Evolutionary conservation across 345 rosid genomes (phyloP).

Genomic region (Mangifera indica): DNA sequence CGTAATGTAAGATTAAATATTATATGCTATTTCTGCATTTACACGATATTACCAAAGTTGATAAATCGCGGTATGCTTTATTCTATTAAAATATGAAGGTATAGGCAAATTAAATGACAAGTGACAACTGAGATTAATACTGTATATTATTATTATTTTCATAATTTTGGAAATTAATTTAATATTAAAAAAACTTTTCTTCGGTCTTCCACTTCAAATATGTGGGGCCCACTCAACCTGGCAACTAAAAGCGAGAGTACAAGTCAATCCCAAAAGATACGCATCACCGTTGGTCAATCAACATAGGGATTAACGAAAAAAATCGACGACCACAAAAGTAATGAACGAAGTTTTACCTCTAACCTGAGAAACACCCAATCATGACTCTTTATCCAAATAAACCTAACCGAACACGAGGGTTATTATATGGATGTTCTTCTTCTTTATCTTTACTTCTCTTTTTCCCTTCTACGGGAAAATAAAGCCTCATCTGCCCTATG

Average conservation of each 20-base stretch:
- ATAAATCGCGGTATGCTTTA: too few relatives aligned
- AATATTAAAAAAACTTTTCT: too few relatives aligned
- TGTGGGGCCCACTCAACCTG: neutral
- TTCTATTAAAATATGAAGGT: too few relatives aligned
- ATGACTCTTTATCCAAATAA: neutral
- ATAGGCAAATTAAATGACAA: too few relatives aligned
- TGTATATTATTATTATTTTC: too few relatives aligned
- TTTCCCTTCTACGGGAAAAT: conserved; percentile 13
- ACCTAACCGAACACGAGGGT: conserved; percentile 10
- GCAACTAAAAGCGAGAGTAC: neutral
- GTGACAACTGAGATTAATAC: too few relatives aligned
- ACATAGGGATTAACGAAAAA: neutral
- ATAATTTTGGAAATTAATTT: too few relatives aligned
- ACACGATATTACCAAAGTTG: too few relatives aligned
- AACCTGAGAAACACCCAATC: conserved; percentile 22
- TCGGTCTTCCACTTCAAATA: neutral
- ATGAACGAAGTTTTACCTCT: neutral
- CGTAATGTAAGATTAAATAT: too few relatives aligned
- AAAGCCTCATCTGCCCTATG: neutral
- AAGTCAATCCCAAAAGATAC: neutral
- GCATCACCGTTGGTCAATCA: neutral
- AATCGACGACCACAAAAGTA: conserved; percentile 2
- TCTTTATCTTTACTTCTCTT: neutral
- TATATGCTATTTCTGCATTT: too few relatives aligned
- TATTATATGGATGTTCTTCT: neutral